Evolutionary conservation across 495 filamentous ascomycete species (phyloP).

Genomic region (Pseudoneurospora amorphoporcata): DNA sequence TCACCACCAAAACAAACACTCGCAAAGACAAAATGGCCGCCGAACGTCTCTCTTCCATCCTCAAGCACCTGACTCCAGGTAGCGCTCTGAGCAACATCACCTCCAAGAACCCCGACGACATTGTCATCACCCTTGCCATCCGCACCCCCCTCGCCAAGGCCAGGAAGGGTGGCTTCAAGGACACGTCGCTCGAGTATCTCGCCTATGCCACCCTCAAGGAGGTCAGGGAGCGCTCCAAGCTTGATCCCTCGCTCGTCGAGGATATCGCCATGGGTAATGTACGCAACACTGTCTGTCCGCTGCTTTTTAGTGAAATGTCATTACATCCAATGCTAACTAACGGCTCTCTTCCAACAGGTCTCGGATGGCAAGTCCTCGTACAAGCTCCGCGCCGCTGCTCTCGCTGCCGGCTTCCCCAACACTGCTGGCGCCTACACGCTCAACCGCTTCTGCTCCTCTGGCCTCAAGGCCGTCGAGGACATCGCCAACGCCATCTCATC

Average conservation of each 20-base stretch:
- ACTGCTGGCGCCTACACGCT: conserved; percentile 68
- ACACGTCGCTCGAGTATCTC: conserved; percentile 81
- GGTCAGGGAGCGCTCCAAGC: conserved; percentile 57
- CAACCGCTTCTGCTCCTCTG: conserved; percentile 96
- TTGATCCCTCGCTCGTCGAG: conserved; percentile 78
- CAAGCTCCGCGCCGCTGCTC: conserved; percentile 75
- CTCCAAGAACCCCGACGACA: conserved; percentile 88
- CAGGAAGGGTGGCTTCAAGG: conserved; percentile 82
- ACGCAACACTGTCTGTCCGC: conserved; percentile 19
- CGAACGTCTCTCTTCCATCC: conserved; percentile 75
- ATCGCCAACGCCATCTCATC: conserved; percentile 79
- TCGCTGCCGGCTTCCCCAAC: conserved; percentile 90
- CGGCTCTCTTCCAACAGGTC: conserved; percentile 43
- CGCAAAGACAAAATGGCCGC: conserved; percentile 55
- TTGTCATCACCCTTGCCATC: conserved; percentile 79
- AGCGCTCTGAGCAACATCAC: conserved; percentile 61
- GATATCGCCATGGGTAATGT: conserved; percentile 93
- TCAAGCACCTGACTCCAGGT: conserved; percentile 73
- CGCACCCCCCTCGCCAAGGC: conserved; percentile 73
- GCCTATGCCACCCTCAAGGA: conserved; percentile 71
- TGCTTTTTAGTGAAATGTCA: not conserved
- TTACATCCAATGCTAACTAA: conserved; percentile 4
- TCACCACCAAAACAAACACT: not conserved
- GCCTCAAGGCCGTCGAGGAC: conserved; percentile 87
- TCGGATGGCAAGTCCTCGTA: conserved; percentile 79